Conservation (phyloP, 2,329 filamentous ascomycete species). For the Alternaria brassicicola region DNA sequence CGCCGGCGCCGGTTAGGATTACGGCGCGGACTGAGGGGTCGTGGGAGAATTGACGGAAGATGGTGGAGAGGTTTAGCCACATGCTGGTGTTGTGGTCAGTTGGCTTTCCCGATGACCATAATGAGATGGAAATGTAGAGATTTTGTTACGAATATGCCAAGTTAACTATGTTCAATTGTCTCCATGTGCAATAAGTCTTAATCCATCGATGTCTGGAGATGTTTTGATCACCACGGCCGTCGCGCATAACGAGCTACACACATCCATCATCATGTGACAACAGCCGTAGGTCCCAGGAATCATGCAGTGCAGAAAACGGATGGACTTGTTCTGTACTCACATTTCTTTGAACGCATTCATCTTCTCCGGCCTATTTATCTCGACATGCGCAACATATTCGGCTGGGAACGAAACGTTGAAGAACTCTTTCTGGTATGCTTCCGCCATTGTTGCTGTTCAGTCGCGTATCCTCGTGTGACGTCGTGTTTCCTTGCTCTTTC, state of each 20-base stretch:
- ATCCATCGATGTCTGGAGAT: too few species aligned
- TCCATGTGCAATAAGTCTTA: too few species aligned
- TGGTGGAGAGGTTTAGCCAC: conserved; percentile 78
- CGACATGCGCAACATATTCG: conserved; percentile 82
- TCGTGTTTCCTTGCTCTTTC: conserved; percentile 17
- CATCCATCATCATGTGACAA: background rate
- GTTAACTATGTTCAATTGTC: too few species aligned
- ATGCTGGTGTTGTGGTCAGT: conserved; percentile 57
- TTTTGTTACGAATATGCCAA: too few species aligned
- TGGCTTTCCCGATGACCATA: too few species aligned
- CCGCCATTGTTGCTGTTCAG: conserved; percentile 28
- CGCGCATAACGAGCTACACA: too few species aligned
- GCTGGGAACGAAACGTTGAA: conserved; percentile 76
- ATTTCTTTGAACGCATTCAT: conserved; percentile 83
- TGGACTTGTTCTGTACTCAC: conserved; percentile 47
- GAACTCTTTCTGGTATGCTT: conserved; percentile 62
- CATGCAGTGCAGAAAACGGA: fast-evolving
- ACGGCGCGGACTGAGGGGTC: conserved; percentile 77
- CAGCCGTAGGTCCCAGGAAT: too few species aligned
- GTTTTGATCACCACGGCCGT: too few species aligned
- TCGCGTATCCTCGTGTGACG: background rate
- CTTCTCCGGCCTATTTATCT: conserved; percentile 87
- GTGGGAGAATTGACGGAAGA: conserved; percentile 74
- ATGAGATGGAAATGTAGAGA: too few species aligned
- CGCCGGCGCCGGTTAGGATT: conserved; percentile 79